Conservation (phyloP, 2,329 filamentous ascomycete species). For the Clonostachys sp. region DNA sequence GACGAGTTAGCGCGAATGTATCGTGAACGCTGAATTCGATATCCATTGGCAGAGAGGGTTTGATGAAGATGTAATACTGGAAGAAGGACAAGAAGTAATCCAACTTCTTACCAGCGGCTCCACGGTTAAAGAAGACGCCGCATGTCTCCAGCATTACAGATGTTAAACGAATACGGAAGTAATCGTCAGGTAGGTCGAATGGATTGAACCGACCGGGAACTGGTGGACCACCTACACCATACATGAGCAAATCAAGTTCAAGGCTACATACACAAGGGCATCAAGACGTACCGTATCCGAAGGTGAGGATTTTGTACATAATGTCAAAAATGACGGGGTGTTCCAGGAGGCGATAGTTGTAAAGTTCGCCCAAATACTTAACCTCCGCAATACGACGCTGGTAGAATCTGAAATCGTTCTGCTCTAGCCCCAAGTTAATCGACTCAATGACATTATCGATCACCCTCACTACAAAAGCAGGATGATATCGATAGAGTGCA, state of each 20-base stretch:
- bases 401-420: slow-evolving; percentile 97
- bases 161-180: slow-evolving; percentile 88
- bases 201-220: slow-evolving; percentile 71
- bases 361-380: slow-evolving; percentile 93
- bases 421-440: slow-evolving; percentile 81
- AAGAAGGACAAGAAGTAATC: slow-evolving; percentile 97
- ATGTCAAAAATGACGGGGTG: slow-evolving; percentile 93
- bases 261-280: not conserved
- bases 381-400: slow-evolving; percentile 92
- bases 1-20: slow-evolving; percentile 76
- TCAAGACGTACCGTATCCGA: slow-evolving; percentile 65
- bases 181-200: slow-evolving; percentile 88
- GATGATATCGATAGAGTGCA: slow-evolving; percentile 86
- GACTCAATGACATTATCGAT: slow-evolving; percentile 90
- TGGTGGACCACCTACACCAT: slow-evolving; percentile 64
- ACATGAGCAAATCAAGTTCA: not conserved
- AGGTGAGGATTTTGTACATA: slow-evolving; percentile 90
- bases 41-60: slow-evolving; percentile 88
- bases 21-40: slow-evolving; percentile 96
- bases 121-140: slow-evolving; percentile 92
- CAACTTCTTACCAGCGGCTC: slow-evolving; percentile 90
- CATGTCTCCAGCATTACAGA: slow-evolving; percentile 91
- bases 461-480: slow-evolving; percentile 83
- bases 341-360: slow-evolving; percentile 96
- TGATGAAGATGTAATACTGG: slow-evolving; percentile 92